phyloP scores from a whole-genome alignment of 139 green algal genomes.

The Chlorella sp. region DNA sequence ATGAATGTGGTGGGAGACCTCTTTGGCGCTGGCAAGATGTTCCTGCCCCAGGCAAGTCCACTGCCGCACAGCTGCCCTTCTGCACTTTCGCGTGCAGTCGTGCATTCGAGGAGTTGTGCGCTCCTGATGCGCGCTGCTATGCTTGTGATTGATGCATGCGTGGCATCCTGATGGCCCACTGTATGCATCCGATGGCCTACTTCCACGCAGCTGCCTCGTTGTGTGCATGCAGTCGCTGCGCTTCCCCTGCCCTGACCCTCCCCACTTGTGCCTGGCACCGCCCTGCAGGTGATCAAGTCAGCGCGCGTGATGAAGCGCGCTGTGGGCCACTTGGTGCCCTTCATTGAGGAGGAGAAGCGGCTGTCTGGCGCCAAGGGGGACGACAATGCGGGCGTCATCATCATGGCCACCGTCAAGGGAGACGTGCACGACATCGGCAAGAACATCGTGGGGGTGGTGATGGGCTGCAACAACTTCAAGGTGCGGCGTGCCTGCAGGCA shows the following conservation, averaged over 20 bases:
- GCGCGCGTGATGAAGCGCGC: conserved; percentile 99
- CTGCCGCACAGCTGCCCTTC: background rate
- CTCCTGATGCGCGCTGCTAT: too few relatives aligned
- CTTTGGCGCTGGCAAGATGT: conserved; percentile 99
- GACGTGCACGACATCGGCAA: conserved; percentile 99
- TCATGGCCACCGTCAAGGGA: conserved; percentile 94
- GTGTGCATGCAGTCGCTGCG: background rate
- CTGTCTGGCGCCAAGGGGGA: conserved; percentile 53
- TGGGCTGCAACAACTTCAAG: conserved; percentile 99
- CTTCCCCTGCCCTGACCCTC: background rate
- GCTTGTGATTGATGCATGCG: background rate
- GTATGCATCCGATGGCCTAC: too few relatives aligned
- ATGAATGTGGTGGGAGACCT: conserved; percentile 99
- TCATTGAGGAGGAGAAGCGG: conserved; percentile 98
- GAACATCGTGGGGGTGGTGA: conserved; percentile 98
- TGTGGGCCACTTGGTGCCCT: conserved; percentile 96
- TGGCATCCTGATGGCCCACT: background rate
- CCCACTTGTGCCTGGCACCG: background rate
- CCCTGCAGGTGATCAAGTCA: conserved; percentile 96
- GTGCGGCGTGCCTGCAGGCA: conserved; percentile 46
- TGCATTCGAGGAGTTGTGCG: too few relatives aligned
- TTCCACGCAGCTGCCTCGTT: background rate
- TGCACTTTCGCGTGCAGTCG: background rate
- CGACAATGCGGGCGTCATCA: conserved; percentile 88
- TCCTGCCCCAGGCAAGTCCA: conserved; percentile 93